Evolutionary conservation across 2,329 filamentous ascomycete species (phyloP), one percentile per base, ranked within the genome.

Genomic region (Penicillium corylophilum): DNA sequence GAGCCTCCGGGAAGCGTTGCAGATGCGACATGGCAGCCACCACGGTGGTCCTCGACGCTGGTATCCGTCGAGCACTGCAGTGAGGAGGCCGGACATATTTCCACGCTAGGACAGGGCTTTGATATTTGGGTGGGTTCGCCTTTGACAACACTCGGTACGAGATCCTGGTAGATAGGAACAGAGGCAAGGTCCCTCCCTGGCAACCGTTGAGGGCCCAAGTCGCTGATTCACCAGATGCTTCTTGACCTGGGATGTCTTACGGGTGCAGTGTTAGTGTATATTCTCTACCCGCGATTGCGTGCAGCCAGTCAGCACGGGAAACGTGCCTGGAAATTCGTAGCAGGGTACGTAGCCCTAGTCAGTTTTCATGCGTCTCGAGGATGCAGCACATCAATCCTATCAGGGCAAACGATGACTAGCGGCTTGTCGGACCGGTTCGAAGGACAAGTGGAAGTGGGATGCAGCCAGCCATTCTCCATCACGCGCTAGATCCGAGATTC

Each of bases 401-500:
- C 18, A 22, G n/a, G 20, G 28, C 15, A n/a, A 12, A 39, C 10
- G n/a, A 5, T n/a, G 18, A 35, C 28, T 22, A 15, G 45, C 18
- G 48, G 29, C 31, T 39, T 42, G 44, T 53, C 51, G 46, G 41
- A 53, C 44, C 31, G 13, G 50, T 47, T 56, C 47, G 53, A 50
- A 50, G 43, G 46, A 29, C 38, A 33, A 20, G 20, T 44, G 42
- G 15, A 12, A 38, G 48, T 29, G 41, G 29, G 10, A 60, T 69
- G 66, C 66, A 69, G 56, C 62, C 56, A 62, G 44, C 62, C 66
- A 62, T 50, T 50, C 24, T 48, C 54, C 55, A 69, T 68, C 66
- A 68, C 65, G 55, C 63, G 57, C 60, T 59, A 55, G 44, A 33
- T 52, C 43, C 55, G 43, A 54, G 44, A 64, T 62, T 60, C 54